Percentiles rank a stretch among this genome's conserved stretches.
Conservation (phyloP, 1,284 basidiomycete species). For the Tilletia caries region DNA sequence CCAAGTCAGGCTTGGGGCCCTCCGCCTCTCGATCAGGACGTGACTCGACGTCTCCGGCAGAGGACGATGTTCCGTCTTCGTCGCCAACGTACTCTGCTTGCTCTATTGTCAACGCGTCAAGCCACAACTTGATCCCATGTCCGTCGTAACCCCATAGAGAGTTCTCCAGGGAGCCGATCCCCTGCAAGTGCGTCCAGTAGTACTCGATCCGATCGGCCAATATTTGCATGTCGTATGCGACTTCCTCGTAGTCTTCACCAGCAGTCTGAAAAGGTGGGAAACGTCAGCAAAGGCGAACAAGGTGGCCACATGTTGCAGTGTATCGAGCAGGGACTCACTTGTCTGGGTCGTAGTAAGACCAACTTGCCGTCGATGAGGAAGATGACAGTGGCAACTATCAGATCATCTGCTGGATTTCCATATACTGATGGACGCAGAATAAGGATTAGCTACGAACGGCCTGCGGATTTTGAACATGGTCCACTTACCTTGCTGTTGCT, state of each 20-base stretch:
- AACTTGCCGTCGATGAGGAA: constrained; percentile 94
- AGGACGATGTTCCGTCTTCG: constrained; percentile 14
- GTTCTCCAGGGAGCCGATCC: constrained; percentile 88
- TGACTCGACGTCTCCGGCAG: neutral
- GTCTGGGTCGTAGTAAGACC: constrained; percentile 66
- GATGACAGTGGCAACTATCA: constrained; percentile 88
- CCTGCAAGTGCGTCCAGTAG: constrained; percentile 95
- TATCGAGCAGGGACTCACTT: constrained; percentile 57
- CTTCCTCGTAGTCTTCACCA: constrained; percentile 71
- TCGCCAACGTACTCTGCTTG: constrained; percentile 15
- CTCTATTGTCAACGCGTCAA: constrained; percentile 84
- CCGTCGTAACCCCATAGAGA: constrained; percentile 98
- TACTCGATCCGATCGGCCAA: constrained; percentile 93
- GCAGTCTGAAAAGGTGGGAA: neutral
- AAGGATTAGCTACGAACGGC: neutral
- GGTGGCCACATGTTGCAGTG: neutral
- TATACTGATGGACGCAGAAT: constrained; percentile 62
- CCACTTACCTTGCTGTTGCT: constrained; percentile 78
- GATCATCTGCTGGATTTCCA: constrained; percentile 88
- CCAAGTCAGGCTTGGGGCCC: neutral
- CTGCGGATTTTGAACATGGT: neutral
- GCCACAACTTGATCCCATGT: constrained; percentile 80
- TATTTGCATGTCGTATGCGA: constrained; percentile 96
- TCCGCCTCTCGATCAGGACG: neutral
- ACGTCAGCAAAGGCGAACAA: neutral